A percentile compares a stretch with the other conserved stretches of the same genome.
Evolutionary conservation across 1,284 basidiomycete genomes (phyloP).

Genomic region (Salmacisia buchloeana): DNA sequence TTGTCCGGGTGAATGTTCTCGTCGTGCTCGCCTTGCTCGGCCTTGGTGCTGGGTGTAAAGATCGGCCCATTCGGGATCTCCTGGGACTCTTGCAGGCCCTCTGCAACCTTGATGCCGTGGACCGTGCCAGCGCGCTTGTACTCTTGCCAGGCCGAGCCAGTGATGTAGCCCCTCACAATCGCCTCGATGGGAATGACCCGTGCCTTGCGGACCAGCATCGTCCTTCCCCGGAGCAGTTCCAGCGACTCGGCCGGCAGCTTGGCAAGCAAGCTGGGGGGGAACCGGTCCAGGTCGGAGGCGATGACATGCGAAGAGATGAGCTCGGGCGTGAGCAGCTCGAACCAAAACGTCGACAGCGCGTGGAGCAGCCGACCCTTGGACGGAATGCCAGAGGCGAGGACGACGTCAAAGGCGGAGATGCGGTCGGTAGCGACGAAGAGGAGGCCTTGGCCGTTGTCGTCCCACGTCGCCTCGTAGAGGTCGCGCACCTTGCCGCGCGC

Average conservation of each 20-base stretch:
- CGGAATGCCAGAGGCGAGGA: constrained; percentile 68
- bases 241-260: constrained; percentile 19
- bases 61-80: constrained; percentile 60
- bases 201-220: constrained; percentile 87
- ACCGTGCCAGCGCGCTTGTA: constrained; percentile 84
- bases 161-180: constrained; percentile 92
- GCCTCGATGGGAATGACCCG: constrained; percentile 90
- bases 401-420: constrained; percentile 94
- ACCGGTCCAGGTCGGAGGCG: constrained; percentile 30
- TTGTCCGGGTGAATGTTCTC: constrained; percentile 93
- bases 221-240: constrained; percentile 68
- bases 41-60: constrained; percentile 96
- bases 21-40: constrained; percentile 87
- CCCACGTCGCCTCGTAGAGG: constrained; percentile 44
- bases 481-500: constrained; percentile 49
- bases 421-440: constrained; percentile 93
- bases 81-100: constrained; percentile 76
- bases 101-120: constrained; percentile 73
- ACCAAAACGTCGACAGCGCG: constrained; percentile 90
- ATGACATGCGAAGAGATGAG: constrained; percentile 46
- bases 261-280: constrained; percentile 28
- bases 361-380: constrained; percentile 88
- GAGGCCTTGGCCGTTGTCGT: constrained; percentile 20
- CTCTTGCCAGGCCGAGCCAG: constrained; percentile 94
- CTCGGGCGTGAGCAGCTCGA: constrained; percentile 60